These are phyloP conservation scores for Cryptococcus sp. DNA, from an alignment of 1,284 basidiomycete genomes.

Conservation along the genomic window DNA sequence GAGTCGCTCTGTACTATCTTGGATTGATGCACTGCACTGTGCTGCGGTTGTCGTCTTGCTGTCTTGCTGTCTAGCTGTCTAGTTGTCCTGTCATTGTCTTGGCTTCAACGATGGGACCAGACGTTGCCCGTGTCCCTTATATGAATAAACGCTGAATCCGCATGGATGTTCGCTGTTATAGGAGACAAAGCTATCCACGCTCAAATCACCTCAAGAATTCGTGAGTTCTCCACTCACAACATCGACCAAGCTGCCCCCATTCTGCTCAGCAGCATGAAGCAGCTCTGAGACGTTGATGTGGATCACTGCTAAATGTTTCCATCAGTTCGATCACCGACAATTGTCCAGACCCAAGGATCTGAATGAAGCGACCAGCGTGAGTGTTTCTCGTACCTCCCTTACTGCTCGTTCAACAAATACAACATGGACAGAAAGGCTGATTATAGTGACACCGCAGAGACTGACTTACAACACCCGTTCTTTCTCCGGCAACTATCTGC, in stretches of 20 bases:
- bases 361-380: conserved; percentile 59
- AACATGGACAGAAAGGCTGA: not conserved
- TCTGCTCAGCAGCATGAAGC: too few species aligned
- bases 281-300: not conserved
- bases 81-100: not conserved
- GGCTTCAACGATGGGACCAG: not conserved
- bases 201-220: conserved; percentile 45
- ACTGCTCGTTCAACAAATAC: not conserved
- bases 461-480: conserved; percentile 91
- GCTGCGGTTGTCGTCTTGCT: not conserved
- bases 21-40: too few species aligned
- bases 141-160: conserved; percentile 4
- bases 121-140: not conserved
- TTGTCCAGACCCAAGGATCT: conserved; percentile 71
- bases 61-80: not conserved
- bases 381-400: conserved; percentile 7
- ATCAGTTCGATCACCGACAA: conserved; percentile 78
- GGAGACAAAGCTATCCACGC: conserved; percentile 40
- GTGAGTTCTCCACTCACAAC: conserved; percentile 26
- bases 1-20: not conserved
- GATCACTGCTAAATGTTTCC: not conserved
- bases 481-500: conserved; percentile 87
- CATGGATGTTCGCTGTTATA: conserved; percentile 12
- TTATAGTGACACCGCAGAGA: conserved; percentile 58
- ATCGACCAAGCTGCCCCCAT: not conserved